phyloP scores from a whole-genome alignment of 768 basidiomycete species.

The Psilocybe tampanensis region DNA sequence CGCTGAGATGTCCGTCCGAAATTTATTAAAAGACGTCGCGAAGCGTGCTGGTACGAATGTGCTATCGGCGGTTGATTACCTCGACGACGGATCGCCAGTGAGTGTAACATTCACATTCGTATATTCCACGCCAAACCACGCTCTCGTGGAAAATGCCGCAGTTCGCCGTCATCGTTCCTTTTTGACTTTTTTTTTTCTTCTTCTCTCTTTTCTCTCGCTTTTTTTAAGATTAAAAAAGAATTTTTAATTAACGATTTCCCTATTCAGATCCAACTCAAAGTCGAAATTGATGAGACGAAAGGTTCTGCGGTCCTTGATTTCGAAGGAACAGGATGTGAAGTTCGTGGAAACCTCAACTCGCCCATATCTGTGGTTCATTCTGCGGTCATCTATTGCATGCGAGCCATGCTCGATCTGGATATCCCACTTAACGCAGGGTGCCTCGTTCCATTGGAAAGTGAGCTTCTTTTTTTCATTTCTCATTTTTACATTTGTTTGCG shows the following conservation, averaged over 20 bases:
- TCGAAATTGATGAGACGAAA: constrained; percentile 71
- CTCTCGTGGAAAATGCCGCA: background rate
- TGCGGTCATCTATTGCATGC: constrained; percentile 88
- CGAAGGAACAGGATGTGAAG: constrained; percentile 79
- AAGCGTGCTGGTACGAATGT: constrained; percentile 65
- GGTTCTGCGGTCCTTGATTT: constrained; percentile 90
- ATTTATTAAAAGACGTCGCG: constrained; percentile 75
- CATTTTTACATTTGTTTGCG: no score
- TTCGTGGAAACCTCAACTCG: constrained; percentile 82
- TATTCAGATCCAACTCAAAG: constrained; percentile 67
- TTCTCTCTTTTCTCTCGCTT: no score
- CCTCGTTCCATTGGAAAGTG: constrained; percentile 82
- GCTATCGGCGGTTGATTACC: constrained; percentile 76
- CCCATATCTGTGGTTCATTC: constrained; percentile 88
- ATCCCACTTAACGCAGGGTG: constrained; percentile 96
- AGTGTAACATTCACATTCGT: no score
- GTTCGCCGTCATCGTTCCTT: no score
- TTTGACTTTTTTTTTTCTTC: background rate
- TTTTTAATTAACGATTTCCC: background rate
- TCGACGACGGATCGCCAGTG: constrained; percentile 88
- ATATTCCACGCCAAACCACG: background rate
- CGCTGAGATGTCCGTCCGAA: constrained; percentile 85
- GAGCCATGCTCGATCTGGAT: constrained; percentile 81
- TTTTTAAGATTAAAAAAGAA: no score
- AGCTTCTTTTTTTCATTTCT: no score